Base-by-base conservation (phyloP, 306 rosid genomes). In the Quercus engelmannii region DNA sequence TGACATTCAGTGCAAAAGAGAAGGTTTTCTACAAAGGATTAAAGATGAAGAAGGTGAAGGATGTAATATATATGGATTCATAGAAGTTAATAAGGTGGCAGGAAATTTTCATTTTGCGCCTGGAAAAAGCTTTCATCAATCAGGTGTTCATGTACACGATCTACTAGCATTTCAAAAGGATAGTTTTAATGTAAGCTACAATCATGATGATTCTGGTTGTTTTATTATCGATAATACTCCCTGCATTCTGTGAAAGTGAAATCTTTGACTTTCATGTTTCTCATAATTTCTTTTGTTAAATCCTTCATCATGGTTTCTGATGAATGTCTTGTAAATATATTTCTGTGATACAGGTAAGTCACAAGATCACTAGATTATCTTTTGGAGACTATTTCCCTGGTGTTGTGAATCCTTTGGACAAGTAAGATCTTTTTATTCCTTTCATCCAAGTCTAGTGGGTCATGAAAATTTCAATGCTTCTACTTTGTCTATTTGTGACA, bases 31-130 rank as follows among this genome's bases (percentile, higher is more conserved):
- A 71, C 94, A 96, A 82, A 90, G 88, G 85, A 90, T 96, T 87
- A 96, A 93, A 89, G 98, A 96, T 9, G 98, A 96, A 86, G 98
- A 91, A 6, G 97, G 99, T 33, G 99, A 96, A 89, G 99, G 98
- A 23, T 96, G 98, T 81, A 96, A 95, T 85, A 83, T 93, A 9
- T 93, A 95, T 87, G 99, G 99, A 15, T 93, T 91, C 84, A 83
- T 95, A 87, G 97, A 95, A 87, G 97, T 95, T 74, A 96, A 96
- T 82, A 96, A 96, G 86, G 98, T 96, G 58, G 99, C 98, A 7
- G 98, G 99, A 74, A 96, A 93, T 87, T 96, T 96, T 75, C 99
- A 96, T 83, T 93, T 96, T 88, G 98, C 98, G 71, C 97, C 96
- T 72, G 99, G 98, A 80, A 96, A 96, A 89, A 96, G 99, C 83